Percentiles rank a stretch among this genome's conserved stretches.
Evolutionary conservation across 768 basidiomycete genomes (phyloP).

Genomic region (Boletus edulis): DNA sequence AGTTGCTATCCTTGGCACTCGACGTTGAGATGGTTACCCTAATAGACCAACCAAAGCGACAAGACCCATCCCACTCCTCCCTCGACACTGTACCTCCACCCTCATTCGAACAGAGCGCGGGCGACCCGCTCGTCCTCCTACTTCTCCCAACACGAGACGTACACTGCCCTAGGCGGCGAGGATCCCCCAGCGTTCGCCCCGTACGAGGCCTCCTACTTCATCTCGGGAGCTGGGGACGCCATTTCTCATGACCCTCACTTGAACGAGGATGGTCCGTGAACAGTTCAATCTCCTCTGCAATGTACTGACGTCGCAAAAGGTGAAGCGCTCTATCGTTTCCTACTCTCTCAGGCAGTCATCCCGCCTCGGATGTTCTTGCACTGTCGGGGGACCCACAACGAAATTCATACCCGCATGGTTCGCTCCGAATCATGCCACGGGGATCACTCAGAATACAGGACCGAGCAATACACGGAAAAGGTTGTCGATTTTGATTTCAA

Average conservation of each 20-base stretch:
- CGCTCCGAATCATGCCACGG: conserved; percentile 23
- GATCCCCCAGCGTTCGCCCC: conserved; percentile 61
- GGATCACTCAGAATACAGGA: conserved; percentile 34
- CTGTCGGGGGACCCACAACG: conserved; percentile 54
- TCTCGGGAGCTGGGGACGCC: conserved; percentile 45
- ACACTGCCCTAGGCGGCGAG: conserved; percentile 34
- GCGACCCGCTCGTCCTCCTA: conserved; percentile 23
- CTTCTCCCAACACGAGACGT: conserved; percentile 21
- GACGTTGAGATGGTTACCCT: conserved; percentile 3
- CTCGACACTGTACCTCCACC: conserved; percentile 12
- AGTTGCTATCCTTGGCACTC: neutral
- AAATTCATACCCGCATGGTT: conserved; percentile 50
- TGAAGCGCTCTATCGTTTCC: conserved; percentile 71
- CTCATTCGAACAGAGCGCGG: conserved; percentile 26
- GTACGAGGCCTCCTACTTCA: conserved; percentile 62
- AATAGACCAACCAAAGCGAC: conserved; percentile 3
- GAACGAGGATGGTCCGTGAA: conserved; percentile 55
- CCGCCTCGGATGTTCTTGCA: conserved; percentile 47
- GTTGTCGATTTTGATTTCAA: conserved; percentile 70
- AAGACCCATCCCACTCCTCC: neutral
- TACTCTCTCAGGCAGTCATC: conserved; percentile 52
- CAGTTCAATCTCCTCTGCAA: neutral
- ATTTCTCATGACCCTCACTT: conserved; percentile 71
- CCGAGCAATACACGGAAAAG: conserved; percentile 55
- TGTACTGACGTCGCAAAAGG: conserved; percentile 36